phyloP scores from a whole-genome alignment of 148 eudicot species.

The Dysphania ambrosioides region DNA sequence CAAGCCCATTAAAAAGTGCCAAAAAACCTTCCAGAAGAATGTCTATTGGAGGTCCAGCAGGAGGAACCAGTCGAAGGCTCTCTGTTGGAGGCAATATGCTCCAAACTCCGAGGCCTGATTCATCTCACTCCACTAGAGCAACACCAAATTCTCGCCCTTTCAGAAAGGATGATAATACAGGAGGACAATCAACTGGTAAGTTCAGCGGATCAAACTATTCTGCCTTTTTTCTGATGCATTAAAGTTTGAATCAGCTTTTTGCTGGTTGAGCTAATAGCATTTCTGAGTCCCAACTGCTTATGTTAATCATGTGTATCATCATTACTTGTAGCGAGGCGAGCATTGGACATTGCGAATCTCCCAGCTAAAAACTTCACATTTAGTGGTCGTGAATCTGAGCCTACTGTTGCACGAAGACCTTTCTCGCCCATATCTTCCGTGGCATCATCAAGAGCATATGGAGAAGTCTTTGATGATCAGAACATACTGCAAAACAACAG shows the following conservation, averaged over 20 bases:
- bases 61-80: constrained; percentile 54
- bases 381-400: constrained; percentile 51
- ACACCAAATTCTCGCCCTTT: constrained; percentile 69
- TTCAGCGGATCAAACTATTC: background rate
- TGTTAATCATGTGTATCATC: constrained; percentile 3
- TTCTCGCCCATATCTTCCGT: constrained; percentile 89
- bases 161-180: constrained; percentile 55
- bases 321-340: constrained; percentile 45
- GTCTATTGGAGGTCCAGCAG: constrained; percentile 53
- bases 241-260: background rate
- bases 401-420: constrained; percentile 49
- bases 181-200: constrained; percentile 61
- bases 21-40: constrained; percentile 64
- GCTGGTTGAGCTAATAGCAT: background rate
- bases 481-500: constrained; percentile 48
- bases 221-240: background rate
- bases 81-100: constrained; percentile 66
- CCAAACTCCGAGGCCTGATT: constrained; percentile 57
- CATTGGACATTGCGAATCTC: constrained; percentile 46
- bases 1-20: constrained; percentile 81
- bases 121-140: constrained; percentile 43
- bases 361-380: constrained; percentile 43
- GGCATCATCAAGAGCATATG: constrained; percentile 53
- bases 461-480: constrained; percentile 45
- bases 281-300: background rate